Evolutionary conservation across 768 basidiomycete species (phyloP), one percentile per base, ranked within the genome.

Genomic region (Mycena maculata): DNA sequence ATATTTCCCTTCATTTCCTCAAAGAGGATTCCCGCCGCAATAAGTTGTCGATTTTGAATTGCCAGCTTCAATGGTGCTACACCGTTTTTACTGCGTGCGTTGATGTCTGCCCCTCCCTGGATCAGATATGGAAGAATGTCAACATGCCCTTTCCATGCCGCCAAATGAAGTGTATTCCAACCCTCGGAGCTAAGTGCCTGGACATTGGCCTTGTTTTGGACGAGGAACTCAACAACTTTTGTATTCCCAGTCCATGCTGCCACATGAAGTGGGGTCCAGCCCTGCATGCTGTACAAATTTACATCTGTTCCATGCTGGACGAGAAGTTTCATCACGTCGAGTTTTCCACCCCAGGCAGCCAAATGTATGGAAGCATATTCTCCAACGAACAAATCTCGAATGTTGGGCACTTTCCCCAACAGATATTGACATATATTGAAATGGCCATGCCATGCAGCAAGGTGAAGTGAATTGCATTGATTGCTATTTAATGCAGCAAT

Each of bases 211-310:
- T 36, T 28, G 22, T 27, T 57, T 41, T 59, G 39, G 1, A 59
- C 18, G 10, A 68, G 60, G 18, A 68, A 28, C 16, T 59, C 52
- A 7, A 58, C 39, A 27, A 49, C 20, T 23, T 63, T 55, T 36
- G 38, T 55, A 7, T 25, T 50, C 3, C 67, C 67, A 9, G 30
- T 50, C 52, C 54, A 68, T 23, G 56, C 55, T 36, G 60, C 61
- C 47, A 68, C 11, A 39, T 68, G 67, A 22, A 63, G 49, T 48
- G 67, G 60, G 33, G 67, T 68, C 67, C 67, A 68, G 22, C 67
- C 67, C 25, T 53, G 30, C 8, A 4, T 3, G 12, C 22, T 52
- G 16, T 20, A 47, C 22, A 23, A 44, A 28, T 68, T 59, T 2
- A 68, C 31, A 52, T 57, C 41, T 27, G 30, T n/a, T 11, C 67